Evolutionary conservation across 2,329 filamentous ascomycete species (phyloP).

Genomic region (Claviceps monticola): DNA sequence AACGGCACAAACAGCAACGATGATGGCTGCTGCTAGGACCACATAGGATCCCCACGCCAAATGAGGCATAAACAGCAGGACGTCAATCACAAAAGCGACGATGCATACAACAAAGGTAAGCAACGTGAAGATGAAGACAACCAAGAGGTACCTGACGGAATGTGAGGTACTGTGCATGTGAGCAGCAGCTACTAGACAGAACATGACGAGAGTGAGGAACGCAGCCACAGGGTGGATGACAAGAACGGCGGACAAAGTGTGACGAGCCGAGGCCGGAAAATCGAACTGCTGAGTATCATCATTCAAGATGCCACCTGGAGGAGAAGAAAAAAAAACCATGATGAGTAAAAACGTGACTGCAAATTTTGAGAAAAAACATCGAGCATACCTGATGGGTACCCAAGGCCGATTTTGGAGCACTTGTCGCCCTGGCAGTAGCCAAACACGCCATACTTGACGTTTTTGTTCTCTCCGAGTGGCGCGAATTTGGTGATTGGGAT

Average conservation of each 20-base stretch:
- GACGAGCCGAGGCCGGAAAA: constrained; percentile 36
- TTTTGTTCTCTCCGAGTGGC: constrained; percentile 63
- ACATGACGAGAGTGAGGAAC: constrained; percentile 71
- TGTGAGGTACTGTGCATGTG: constrained; percentile 83
- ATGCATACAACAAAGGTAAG: constrained; percentile 73
- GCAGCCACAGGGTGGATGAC: constrained; percentile 89
- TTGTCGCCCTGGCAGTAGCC: constrained; percentile 58
- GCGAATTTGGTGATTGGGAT: constrained; percentile 79
- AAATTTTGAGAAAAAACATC: background rate
- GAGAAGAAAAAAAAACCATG: too few relatives aligned
- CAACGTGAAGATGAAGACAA: constrained; percentile 73
- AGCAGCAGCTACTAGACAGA: constrained; percentile 63
- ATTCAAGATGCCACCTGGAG: constrained; percentile 1
- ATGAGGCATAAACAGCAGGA: constrained; percentile 88
- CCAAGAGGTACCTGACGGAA: constrained; percentile 76
- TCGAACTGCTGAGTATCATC: constrained; percentile 36
- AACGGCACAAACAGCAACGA: constrained; percentile 69
- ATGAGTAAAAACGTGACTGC: background rate
- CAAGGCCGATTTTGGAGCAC: constrained; percentile 66
- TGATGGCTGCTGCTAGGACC: constrained; percentile 74
- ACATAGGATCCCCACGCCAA: constrained; percentile 90
- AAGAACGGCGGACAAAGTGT: constrained; percentile 70
- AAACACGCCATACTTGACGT: constrained; percentile 81
- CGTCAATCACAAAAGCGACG: constrained; percentile 82
- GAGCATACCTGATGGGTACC: constrained; percentile 50